These are phyloP conservation scores for Coniosporium tulheliwenetii DNA, from an alignment of 2,329 filamentous ascomycete genomes.

Conservation along the genomic window DNA sequence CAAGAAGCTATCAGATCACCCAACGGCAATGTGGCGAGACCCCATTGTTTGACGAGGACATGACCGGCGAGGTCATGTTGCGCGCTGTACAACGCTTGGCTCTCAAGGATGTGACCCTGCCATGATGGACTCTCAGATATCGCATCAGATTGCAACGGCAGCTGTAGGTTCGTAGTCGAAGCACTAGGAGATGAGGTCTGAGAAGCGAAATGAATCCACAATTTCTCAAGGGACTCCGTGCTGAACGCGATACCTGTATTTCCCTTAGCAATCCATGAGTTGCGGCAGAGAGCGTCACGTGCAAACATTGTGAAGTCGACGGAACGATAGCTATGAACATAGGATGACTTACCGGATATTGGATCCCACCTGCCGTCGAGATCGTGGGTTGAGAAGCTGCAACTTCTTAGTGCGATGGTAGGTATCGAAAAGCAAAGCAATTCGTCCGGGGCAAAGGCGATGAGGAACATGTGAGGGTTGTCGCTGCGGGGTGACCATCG, in stretches of 20 bases:
- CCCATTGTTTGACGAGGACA: constrained; percentile 36
- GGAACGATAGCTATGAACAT: background rate
- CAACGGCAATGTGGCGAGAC: constrained; percentile 30
- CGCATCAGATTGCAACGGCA: constrained; percentile 6
- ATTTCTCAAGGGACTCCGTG: constrained; percentile 3
- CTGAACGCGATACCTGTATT: constrained; percentile 15
- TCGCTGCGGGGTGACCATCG: constrained; percentile 5
- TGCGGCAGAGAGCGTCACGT: too few relatives aligned
- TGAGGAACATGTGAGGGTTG: constrained; percentile 6
- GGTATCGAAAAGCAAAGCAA: constrained; percentile 14
- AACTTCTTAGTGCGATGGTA: constrained; percentile 9
- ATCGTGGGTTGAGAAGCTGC: constrained; percentile 12
- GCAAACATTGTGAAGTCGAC: too few relatives aligned
- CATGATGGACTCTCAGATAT: constrained; percentile 15
- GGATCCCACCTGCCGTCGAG: constrained; percentile 27
- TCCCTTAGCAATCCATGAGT: too few relatives aligned
- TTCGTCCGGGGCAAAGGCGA: constrained; percentile 15
- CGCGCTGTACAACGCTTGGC: constrained; percentile 27
- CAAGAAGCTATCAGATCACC: constrained; percentile 32
- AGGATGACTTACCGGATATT: constrained; percentile 14
- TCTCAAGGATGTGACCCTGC: constrained; percentile 22
- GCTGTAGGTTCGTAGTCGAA: constrained; percentile 14
- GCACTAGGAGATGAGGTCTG: constrained; percentile 17
- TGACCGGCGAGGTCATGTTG: constrained; percentile 34
- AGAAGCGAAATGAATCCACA: constrained; percentile 20